Evolutionary conservation across 306 rosid species (phyloP).

Genomic region (Quercus mongolica): DNA sequence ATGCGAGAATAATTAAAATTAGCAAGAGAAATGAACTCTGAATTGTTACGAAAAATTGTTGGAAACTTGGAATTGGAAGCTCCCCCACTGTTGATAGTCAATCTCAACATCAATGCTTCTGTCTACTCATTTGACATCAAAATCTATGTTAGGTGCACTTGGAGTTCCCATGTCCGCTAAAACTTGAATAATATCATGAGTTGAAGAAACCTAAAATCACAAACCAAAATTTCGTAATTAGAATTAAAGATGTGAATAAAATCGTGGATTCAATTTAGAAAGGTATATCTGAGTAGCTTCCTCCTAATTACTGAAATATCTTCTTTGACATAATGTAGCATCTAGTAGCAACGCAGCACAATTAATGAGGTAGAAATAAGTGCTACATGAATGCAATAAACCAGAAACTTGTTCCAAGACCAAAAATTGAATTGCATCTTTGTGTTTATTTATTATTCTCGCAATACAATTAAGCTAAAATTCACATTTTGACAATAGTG

Average conservation of each 20-base stretch:
- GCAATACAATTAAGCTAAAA: not conserved
- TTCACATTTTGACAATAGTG: not conserved
- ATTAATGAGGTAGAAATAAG: not conserved
- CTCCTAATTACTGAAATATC: not conserved
- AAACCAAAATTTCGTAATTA: too few species aligned
- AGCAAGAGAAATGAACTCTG: too few species aligned
- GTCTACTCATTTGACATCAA: slow-evolving; percentile 28
- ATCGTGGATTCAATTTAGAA: too few species aligned
- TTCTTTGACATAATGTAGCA: not conserved
- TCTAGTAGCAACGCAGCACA: not conserved
- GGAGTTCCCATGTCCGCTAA: slow-evolving; percentile 71
- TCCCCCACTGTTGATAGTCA: slow-evolving; percentile 22
- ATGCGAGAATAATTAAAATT: too few species aligned
- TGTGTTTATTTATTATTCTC: not conserved
- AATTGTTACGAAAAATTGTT: too few species aligned
- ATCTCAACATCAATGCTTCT: slow-evolving; percentile 13
- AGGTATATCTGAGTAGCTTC: not conserved
- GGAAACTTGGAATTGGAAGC: too few species aligned
- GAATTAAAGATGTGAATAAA: too few species aligned
- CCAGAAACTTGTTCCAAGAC: not conserved
- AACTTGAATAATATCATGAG: slow-evolving; percentile 40
- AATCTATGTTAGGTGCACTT: slow-evolving; percentile 85
- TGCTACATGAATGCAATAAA: not conserved
- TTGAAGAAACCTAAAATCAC: slow-evolving; percentile 30
- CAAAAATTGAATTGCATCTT: not conserved